Base-by-base conservation (phyloP, 1,139 yeast species). In the Blastobotrys raffinosifermentans region DNA sequence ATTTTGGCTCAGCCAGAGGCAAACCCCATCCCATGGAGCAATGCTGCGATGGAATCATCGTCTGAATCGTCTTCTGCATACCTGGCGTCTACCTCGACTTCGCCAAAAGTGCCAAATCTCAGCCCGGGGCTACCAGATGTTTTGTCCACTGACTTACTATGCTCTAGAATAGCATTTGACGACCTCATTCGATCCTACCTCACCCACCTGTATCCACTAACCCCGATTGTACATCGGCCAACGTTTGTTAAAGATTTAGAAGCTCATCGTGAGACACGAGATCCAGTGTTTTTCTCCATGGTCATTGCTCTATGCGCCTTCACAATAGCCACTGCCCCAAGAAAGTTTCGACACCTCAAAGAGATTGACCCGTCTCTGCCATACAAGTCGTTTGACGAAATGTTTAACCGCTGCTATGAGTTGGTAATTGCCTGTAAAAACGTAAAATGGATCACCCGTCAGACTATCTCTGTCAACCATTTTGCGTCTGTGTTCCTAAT, bases 191-290 rank as follows among this genome's bases (percentile, higher is more conserved):
- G 10, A 5, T 8, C 27, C 6, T 25, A 8, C 11, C 15, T 25
- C 6, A 25, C 27, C 15, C 27, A 25, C 7, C 11, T 38, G 17
- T 38, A 38, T 20, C 38, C 38, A 9, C 32, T 35, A 3, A 38
- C 39, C 8, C 41, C 41, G 14, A 4, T 35, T 2, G 33, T 38
- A 10, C 41, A 38, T 16, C 31, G 39, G 16, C 41, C 41, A 16
- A 29, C 39, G 3, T 35, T 38, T 26, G 25, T 38, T 3, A 7
- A 14, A 15, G 41, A 38, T 13, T 18, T 38, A 11, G 29, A 38
- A 3, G 11, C 10, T 5, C 29, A 23, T n/a, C 32, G 40, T 4
- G 40, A 37, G 23, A 13, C n/a, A 3, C 16, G 33, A 8, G 40
- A 37, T 19, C 40, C 40, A 2, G 38, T 29, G 9, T 37, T 35